A percentile compares a stretch with the other conserved stretches of the same genome.
These are phyloP conservation scores for Avena atlantica DNA, from an alignment of 176 grass and related monocot genomes.

Conservation along the genomic window DNA sequence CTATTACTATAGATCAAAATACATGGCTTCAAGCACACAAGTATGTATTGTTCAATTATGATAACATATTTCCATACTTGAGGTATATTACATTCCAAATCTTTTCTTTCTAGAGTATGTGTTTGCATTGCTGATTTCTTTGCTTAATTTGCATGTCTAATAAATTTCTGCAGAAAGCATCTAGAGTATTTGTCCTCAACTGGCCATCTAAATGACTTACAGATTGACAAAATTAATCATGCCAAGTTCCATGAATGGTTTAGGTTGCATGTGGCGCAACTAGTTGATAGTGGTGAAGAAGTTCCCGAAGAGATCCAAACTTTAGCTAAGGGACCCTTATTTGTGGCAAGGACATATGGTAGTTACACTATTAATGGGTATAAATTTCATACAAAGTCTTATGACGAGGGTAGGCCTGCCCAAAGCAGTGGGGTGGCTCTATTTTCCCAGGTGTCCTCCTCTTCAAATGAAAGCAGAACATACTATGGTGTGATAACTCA, in stretches of 20 bases:
- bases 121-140: background rate
- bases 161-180: background rate
- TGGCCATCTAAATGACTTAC: background rate
- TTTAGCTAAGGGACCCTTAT: background rate
- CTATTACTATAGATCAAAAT: background rate
- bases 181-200: background rate
- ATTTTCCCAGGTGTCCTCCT: background rate
- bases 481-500: background rate
- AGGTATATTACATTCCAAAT: background rate
- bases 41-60: slow-evolving; percentile 5
- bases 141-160: background rate
- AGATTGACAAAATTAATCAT: background rate
- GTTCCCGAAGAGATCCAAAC: background rate
- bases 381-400: background rate
- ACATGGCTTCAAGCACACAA: background rate
- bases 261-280: background rate
- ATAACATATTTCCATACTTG: background rate
- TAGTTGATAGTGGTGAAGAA: background rate
- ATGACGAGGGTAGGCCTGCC: background rate
- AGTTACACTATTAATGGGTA: slow-evolving; percentile 5
- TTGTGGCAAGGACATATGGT: background rate
- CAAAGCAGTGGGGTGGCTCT: slow-evolving; percentile 6
- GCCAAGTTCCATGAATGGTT: background rate
- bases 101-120: background rate
- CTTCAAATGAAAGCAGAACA: background rate